Evolutionary conservation across 768 basidiomycete species (phyloP).

Genomic region (Phallus indusiatus): DNA sequence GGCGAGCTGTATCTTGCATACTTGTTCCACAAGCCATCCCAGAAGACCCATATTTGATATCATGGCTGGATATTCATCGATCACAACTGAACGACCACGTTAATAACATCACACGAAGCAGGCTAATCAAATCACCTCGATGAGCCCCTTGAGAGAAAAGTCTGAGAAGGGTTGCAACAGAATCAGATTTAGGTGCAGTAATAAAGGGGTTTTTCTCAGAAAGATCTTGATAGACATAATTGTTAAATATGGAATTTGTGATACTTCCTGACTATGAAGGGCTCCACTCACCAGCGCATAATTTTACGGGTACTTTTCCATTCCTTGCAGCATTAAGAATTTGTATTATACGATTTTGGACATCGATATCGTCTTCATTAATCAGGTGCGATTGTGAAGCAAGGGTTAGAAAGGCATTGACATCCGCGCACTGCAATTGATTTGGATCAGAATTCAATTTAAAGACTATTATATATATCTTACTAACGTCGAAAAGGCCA

Average conservation of each 20-base stretch:
- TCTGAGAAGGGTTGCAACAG: conserved; percentile 49
- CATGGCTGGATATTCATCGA: conserved; percentile 47
- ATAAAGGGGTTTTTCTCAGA: conserved; percentile 80
- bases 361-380: conserved; percentile 46
- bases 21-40: conserved; percentile 12
- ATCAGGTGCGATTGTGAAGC: conserved; percentile 73
- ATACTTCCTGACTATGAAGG: background rate
- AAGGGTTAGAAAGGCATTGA: conserved; percentile 79
- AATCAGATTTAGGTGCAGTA: conserved; percentile 51
- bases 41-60: conserved; percentile 47
- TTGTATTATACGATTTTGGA: conserved; percentile 49
- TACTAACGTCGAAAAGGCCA: conserved; percentile 69
- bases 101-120: background rate
- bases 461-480: background rate
- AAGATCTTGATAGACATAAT: conserved; percentile 39
- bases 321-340: conserved; percentile 65
- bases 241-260: conserved; percentile 5
- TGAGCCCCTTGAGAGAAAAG: conserved; percentile 66
- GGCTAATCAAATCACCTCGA: conserved; percentile 38
- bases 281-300: conserved; percentile 61
- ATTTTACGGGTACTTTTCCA: conserved; percentile 52
- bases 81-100: conserved; percentile 33
- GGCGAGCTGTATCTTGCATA: background rate
- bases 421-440: conserved; percentile 58
- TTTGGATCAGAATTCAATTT: conserved; percentile 1